These are phyloP conservation scores for Trichoderma reesei DNA, from an alignment of 495 filamentous ascomycete species.

Conservation along the genomic window DNA sequence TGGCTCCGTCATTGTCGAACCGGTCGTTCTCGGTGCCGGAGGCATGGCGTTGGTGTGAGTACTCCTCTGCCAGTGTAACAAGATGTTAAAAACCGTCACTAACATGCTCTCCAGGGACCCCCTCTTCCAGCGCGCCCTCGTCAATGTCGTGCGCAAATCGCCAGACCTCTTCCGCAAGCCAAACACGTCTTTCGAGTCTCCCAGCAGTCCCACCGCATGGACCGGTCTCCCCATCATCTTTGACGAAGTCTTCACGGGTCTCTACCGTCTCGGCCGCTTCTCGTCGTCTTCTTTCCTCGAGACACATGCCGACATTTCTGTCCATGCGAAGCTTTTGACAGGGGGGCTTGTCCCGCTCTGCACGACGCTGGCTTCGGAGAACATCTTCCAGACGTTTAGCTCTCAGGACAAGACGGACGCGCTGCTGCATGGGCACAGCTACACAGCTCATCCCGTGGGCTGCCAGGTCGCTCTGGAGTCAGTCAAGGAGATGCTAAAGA, in stretches of 20 bases:
- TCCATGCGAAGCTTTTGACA: constrained; percentile 70
- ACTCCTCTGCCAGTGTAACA: neutral
- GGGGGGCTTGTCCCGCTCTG: constrained; percentile 69
- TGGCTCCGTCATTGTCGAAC: constrained; percentile 66
- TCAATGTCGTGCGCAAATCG: constrained; percentile 49
- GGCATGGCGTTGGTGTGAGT: constrained; percentile 68
- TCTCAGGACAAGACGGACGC: constrained; percentile 60
- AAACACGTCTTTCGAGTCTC: neutral
- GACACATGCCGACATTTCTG: constrained; percentile 57
- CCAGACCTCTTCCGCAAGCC: constrained; percentile 36
- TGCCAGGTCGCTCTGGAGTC: constrained; percentile 59
- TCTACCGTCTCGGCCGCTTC: constrained; percentile 64
- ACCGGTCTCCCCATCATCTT: constrained; percentile 63
- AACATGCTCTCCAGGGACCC: constrained; percentile 46
- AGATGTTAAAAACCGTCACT: constrained; percentile 10
- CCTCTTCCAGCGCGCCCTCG: constrained; percentile 61
- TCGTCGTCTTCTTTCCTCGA: constrained; percentile 55
- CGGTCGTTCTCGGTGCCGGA: constrained; percentile 63
- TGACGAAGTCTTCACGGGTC: constrained; percentile 74
- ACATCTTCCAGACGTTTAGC: constrained; percentile 60
- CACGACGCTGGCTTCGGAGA: constrained; percentile 57
- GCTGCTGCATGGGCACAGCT: constrained; percentile 70
- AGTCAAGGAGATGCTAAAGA: constrained; percentile 41
- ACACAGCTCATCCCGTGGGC: constrained; percentile 69
- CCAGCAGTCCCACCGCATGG: constrained; percentile 34